Evolutionary conservation across 1,139 yeast species (phyloP).

Genomic region (Pichia norvegensis): DNA sequence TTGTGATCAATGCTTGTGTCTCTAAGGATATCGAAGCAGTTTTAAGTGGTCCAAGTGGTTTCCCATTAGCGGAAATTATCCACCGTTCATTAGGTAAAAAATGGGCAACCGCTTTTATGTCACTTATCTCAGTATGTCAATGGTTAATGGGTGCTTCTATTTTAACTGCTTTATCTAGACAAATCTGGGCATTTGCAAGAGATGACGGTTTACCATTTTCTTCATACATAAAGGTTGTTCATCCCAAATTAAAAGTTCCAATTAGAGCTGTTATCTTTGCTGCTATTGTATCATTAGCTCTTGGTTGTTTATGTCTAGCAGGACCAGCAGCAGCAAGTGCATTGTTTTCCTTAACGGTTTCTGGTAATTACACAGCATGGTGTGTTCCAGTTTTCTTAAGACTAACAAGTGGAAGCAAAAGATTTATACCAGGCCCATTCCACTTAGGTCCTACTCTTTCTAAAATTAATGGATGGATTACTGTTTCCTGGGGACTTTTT

Average conservation of each 20-base stretch:
- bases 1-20: conserved; percentile 51
- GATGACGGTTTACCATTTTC: conserved; percentile 45
- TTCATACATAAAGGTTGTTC: conserved; percentile 44
- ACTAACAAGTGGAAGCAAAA: conserved; percentile 35
- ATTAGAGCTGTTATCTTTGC: conserved; percentile 53
- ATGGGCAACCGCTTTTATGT: conserved; percentile 65
- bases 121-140: conserved; percentile 52
- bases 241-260: conserved; percentile 50
- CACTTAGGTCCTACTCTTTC: conserved; percentile 27
- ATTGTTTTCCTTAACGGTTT: conserved; percentile 39
- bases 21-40: conserved; percentile 42
- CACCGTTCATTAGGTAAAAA: conserved; percentile 57
- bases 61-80: conserved; percentile 59
- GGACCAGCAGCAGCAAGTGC: conserved; percentile 35
- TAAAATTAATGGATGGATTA: conserved; percentile 30
- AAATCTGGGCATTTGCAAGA: conserved; percentile 46
- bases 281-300: conserved; percentile 38
- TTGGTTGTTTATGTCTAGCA: conserved; percentile 32
- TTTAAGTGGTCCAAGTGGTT: conserved; percentile 40
- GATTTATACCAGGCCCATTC: conserved; percentile 32
- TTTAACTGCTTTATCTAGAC: conserved; percentile 44
- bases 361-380: conserved; percentile 42
- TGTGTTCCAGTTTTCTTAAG: conserved; percentile 36
- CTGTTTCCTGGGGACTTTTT: conserved; percentile 33
- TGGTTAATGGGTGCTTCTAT: conserved; percentile 62